Conservation (phyloP, 78 protist genomes). For the Emiliania huxleyi region DNA sequence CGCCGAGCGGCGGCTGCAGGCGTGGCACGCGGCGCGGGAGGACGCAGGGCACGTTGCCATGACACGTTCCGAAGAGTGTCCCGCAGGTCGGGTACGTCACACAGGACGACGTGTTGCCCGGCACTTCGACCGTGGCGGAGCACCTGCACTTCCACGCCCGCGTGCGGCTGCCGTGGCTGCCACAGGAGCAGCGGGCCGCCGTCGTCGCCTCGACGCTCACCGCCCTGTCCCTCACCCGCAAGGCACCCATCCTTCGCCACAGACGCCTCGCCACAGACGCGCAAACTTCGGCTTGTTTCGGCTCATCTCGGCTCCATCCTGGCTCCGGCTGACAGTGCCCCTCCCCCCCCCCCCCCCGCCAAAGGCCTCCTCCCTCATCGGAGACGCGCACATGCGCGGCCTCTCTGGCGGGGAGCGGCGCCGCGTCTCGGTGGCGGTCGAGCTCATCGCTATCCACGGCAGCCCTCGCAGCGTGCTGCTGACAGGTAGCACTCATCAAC, state of each 20-base stretch:
- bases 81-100: background rate
- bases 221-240: constrained; percentile 61
- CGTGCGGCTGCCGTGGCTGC: background rate
- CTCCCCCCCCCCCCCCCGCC: too few relatives aligned
- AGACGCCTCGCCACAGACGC: too few relatives aligned
- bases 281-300: too few relatives aligned
- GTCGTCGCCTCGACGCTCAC: background rate
- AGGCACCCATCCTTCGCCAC: too few relatives aligned
- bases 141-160: background rate
- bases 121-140: background rate
- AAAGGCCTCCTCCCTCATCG: constrained; percentile 65
- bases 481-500: too few relatives aligned
- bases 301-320: too few relatives aligned
- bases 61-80: too few relatives aligned
- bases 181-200: background rate
- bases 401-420: constrained; percentile 88
- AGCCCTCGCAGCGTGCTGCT: too few relatives aligned
- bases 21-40: background rate
- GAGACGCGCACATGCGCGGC: constrained; percentile 80
- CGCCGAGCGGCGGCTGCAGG: background rate
- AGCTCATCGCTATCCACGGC: constrained; percentile 46
- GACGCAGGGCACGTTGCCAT: too few relatives aligned
- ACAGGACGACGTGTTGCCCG: background rate
- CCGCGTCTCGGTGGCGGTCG: constrained; percentile 68
- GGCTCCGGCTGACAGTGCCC: too few relatives aligned